These are phyloP conservation scores for Dissoconium aciculare DNA, from an alignment of 2,329 filamentous ascomycete species.

Conservation along the genomic window DNA sequence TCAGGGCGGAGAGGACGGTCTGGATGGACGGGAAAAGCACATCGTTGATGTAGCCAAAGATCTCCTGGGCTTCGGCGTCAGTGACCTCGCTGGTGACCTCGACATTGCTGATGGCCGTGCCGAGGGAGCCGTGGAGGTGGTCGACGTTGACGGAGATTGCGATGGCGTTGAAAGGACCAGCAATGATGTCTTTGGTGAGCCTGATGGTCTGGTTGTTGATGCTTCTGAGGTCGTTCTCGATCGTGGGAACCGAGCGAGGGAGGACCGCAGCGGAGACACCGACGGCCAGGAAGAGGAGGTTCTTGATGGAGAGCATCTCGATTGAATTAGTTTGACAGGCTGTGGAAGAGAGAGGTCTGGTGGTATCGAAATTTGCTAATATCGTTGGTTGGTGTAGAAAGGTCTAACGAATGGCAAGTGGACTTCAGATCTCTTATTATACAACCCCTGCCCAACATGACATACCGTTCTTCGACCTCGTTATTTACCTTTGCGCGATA, in stretches of 20 bases:
- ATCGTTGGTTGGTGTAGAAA: too few relatives aligned
- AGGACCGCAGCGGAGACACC: slow-evolving; percentile 1
- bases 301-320: slow-evolving; percentile 2
- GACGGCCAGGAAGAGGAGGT: slow-evolving; percentile 1
- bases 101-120: not conserved
- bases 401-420: too few relatives aligned
- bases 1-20: not conserved
- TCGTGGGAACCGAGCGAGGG: not conserved
- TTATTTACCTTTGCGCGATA: too few relatives aligned
- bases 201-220: not conserved
- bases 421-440: too few relatives aligned
- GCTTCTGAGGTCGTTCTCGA: not conserved
- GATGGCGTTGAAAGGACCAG: not conserved
- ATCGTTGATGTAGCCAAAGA: not conserved
- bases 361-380: too few relatives aligned
- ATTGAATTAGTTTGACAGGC: too few relatives aligned
- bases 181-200: not conserved
- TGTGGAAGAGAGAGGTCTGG: too few relatives aligned
- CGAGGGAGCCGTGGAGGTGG: not conserved
- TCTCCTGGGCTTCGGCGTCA: not conserved
- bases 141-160: not conserved
- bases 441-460: too few relatives aligned
- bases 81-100: not conserved
- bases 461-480: too few relatives aligned
- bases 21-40: not conserved